Base-by-base conservation (phyloP, 768 basidiomycete species). In the Phylloporus sp. region DNA sequence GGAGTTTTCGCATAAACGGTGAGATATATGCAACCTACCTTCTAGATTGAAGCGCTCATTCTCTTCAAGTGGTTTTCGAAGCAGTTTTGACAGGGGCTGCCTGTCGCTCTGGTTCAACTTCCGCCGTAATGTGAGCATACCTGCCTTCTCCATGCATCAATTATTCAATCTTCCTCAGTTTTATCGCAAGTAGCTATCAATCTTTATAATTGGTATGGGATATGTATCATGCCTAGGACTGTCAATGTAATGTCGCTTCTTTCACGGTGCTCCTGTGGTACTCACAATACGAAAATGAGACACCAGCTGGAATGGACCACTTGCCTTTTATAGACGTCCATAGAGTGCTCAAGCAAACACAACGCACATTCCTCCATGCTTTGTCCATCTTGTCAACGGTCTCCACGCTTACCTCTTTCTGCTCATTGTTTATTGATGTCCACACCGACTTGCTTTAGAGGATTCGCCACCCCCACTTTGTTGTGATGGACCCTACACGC, bases 1-100 rank as follows among this genome's bases (percentile, higher is more conserved):
- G 97, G 97, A 98, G 61, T 95, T 91, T 70, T 95, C 92, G 34
- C 95, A 98, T 64, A 97, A 95, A 76, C 82, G 92, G 91, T 91
- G 67, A 48, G 73, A 54, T 27, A 22, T 22, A 54, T 47, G 3
- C 16, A 10, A 40, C 44, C 12, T 34, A 16, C 44, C 26, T 54
- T 69, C 20, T 52, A 49, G 13, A 27, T 13, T 40, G 24, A 55
- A 50, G 55, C 53, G 29, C 43, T 61, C 24, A 64, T 57, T 38
- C 7, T 41, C 18, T 49, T 22, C 27, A 41, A 95, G 93, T 55
- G 97, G 97, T 15, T 99, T 98, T 78, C 80, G 94, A 44, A 93
- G 91, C 67, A 93, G 91, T 60, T 99, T 98, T 69, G 97, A 99
- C 70, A 80, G 95, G 55, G 97, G 97, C 8, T 97, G 97, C 61